Evolutionary conservation across 441 rosid species (phyloP).

Genomic region (Brassica balearica): DNA sequence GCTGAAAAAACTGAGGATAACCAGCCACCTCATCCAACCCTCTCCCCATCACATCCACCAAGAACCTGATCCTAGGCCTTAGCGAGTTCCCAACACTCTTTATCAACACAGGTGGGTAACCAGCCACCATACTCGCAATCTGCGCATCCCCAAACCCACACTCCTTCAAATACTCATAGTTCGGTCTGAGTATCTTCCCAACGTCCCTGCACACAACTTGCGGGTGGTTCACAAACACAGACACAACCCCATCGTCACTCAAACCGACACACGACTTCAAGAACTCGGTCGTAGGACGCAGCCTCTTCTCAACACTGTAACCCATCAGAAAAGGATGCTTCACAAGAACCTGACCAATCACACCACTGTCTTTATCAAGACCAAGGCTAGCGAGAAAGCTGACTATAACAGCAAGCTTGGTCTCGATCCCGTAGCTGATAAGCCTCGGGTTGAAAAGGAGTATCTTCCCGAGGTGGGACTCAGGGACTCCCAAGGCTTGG

Average conservation of each 20-base stretch:
- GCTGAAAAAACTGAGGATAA: constrained; percentile 83
- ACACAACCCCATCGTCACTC: constrained; percentile 58
- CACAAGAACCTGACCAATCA: constrained; percentile 75
- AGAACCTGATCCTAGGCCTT: constrained; percentile 83
- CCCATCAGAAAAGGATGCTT: constrained; percentile 91
- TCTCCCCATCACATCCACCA: constrained; percentile 86
- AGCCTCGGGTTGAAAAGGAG: constrained; percentile 89
- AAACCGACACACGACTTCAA: constrained; percentile 68
- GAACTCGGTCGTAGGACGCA: constrained; percentile 79
- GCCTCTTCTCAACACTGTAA: constrained; percentile 81
- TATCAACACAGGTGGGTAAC: constrained; percentile 80
- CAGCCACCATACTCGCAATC: constrained; percentile 68
- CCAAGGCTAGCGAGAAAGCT: constrained; percentile 78
- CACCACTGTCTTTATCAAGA: constrained; percentile 72
- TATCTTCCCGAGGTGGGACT: constrained; percentile 83
- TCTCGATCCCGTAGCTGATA: constrained; percentile 87
- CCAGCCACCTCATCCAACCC: constrained; percentile 71
- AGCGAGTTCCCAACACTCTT: constrained; percentile 84
- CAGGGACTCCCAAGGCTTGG: constrained; percentile 85
- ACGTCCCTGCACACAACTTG: constrained; percentile 86
- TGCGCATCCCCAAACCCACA: constrained; percentile 73
- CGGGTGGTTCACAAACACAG: constrained; percentile 69
- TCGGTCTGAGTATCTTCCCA: constrained; percentile 69
- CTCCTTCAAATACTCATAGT: constrained; percentile 55
- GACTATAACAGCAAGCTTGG: constrained; percentile 67